Percentiles rank a stretch among this genome's conserved stretches.
phyloP scores from a whole-genome alignment of 495 filamentous ascomycete species.

The Chaetomidium leptoderma region DNA sequence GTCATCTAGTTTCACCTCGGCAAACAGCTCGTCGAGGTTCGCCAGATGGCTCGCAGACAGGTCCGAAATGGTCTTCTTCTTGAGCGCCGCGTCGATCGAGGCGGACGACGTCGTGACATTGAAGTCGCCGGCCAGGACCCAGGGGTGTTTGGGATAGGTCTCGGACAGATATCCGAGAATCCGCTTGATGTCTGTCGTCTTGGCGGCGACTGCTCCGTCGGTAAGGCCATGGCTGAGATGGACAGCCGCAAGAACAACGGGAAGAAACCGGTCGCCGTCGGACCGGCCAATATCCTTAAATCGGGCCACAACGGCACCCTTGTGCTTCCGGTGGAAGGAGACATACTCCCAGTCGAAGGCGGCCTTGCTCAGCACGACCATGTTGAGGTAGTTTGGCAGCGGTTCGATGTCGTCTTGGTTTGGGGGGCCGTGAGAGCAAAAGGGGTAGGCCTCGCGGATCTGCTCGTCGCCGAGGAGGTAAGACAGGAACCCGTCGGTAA shows the following conservation, averaged over 20 bases:
- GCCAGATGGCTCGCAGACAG: slow-evolving; percentile 31
- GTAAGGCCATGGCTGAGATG: slow-evolving; percentile 54
- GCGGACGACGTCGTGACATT: slow-evolving; percentile 51
- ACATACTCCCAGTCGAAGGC: slow-evolving; percentile 50
- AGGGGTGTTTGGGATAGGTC: slow-evolving; percentile 36
- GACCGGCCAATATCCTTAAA: slow-evolving; percentile 35
- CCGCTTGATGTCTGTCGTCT: slow-evolving; percentile 45
- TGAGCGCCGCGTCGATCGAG: slow-evolving; percentile 46
- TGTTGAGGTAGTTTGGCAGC: slow-evolving; percentile 51
- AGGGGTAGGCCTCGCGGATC: slow-evolving; percentile 49
- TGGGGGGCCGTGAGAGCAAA: slow-evolving; percentile 48
- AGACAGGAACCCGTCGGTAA: slow-evolving; percentile 54
- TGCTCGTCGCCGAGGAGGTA: slow-evolving; percentile 41
- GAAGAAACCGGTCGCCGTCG: slow-evolving; percentile 14
- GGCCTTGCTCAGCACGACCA: slow-evolving; percentile 48
- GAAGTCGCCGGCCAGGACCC: slow-evolving; percentile 56
- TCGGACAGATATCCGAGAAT: slow-evolving; percentile 40
- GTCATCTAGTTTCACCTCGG: slow-evolving; percentile 38
- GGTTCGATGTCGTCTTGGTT: slow-evolving; percentile 44
- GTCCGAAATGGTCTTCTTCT: slow-evolving; percentile 41
- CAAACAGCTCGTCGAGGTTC: slow-evolving; percentile 34
- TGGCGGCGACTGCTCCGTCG: slow-evolving; percentile 48
- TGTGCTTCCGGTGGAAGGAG: slow-evolving; percentile 45
- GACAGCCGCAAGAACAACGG: slow-evolving; percentile 46
- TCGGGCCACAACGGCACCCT: slow-evolving; percentile 44